Percentiles rank a stretch among this genome's conserved stretches.
Evolutionary conservation across 768 basidiomycete species (phyloP).

Genomic region (Fomitopsis pulvina): DNA sequence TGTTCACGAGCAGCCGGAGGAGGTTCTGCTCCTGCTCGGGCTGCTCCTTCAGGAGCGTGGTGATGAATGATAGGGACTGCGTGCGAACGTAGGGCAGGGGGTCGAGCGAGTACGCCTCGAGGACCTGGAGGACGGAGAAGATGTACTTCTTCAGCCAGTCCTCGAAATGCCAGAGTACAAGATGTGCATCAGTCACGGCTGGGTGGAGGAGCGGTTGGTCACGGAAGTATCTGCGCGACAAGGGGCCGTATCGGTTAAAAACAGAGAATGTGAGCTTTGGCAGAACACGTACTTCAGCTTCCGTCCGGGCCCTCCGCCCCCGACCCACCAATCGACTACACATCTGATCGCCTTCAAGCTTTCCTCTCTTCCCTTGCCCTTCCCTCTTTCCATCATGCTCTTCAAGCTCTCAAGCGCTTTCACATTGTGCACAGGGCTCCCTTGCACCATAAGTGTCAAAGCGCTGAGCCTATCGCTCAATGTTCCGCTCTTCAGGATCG

Average conservation of each 20-base stretch:
- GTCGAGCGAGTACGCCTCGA: conserved; percentile 86
- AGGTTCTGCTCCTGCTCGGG: conserved; percentile 98
- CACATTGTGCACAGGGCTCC: conserved; percentile 80
- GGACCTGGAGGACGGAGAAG: conserved; percentile 82
- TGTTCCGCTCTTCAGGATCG: conserved; percentile 84
- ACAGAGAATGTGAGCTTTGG: background rate
- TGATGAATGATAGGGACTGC: conserved; percentile 72
- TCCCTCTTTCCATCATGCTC: conserved; percentile 68
- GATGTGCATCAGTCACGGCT: conserved; percentile 58
- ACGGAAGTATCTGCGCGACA: conserved; percentile 67
- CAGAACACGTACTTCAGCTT: conserved; percentile 68
- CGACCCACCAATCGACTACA: conserved; percentile 96
- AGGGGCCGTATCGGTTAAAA: background rate
- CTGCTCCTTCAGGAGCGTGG: conserved; percentile 76
- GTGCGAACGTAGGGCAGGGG: conserved; percentile 84
- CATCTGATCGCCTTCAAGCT: conserved; percentile 85
- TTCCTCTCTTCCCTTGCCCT: conserved; percentile 88
- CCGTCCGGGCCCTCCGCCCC: conserved; percentile 81
- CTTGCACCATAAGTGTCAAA: conserved; percentile 82
- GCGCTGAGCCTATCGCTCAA: conserved; percentile 90
- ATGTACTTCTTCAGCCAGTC: conserved; percentile 98
- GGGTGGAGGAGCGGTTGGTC: conserved; percentile 75
- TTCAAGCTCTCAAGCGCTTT: conserved; percentile 73
- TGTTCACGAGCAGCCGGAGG: conserved; percentile 87
- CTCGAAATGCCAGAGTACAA: conserved; percentile 88